Evolutionary conservation across 2,329 filamentous ascomycete genomes (phyloP).

Genomic region (Knufia fluminis): DNA sequence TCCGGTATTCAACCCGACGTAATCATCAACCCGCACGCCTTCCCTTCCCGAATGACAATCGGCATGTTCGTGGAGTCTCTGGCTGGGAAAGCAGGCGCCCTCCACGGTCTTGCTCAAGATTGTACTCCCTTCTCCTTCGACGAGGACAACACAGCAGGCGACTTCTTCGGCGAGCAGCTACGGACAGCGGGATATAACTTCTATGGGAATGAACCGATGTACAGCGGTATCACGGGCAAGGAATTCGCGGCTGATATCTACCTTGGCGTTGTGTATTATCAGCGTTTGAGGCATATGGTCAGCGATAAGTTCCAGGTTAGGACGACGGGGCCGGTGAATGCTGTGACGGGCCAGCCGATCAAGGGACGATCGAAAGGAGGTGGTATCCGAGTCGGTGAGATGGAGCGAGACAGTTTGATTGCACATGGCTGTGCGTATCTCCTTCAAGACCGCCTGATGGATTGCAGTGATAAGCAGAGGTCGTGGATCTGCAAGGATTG

Average conservation of each 20-base stretch:
- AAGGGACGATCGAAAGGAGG: constrained; percentile 93
- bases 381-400: constrained; percentile 97
- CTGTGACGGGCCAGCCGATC: constrained; percentile 88
- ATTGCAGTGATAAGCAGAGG: constrained; percentile 88
- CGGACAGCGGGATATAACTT: constrained; percentile 95
- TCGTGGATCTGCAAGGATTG: constrained; percentile 85
- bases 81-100: constrained; percentile 84
- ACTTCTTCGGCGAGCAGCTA: constrained; percentile 94
- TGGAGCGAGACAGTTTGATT: constrained; percentile 92
- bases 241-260: constrained; percentile 94
- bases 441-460: constrained; percentile 88
- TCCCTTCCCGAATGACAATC: constrained; percentile 99
- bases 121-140: constrained; percentile 91
- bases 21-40: constrained; percentile 99
- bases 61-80: constrained; percentile 98
- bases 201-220: constrained; percentile 97
- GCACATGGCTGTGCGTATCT: constrained; percentile 93
- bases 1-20: constrained; percentile 92
- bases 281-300: constrained; percentile 96
- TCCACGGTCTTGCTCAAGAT: constrained; percentile 94
- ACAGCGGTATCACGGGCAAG: constrained; percentile 90
- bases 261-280: constrained; percentile 95
- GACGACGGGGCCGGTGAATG: constrained; percentile 85
- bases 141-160: constrained; percentile 80
- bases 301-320: constrained; percentile 99